Conservation (phyloP, 106 monocot genomes). For the Posidonia australis region DNA sequence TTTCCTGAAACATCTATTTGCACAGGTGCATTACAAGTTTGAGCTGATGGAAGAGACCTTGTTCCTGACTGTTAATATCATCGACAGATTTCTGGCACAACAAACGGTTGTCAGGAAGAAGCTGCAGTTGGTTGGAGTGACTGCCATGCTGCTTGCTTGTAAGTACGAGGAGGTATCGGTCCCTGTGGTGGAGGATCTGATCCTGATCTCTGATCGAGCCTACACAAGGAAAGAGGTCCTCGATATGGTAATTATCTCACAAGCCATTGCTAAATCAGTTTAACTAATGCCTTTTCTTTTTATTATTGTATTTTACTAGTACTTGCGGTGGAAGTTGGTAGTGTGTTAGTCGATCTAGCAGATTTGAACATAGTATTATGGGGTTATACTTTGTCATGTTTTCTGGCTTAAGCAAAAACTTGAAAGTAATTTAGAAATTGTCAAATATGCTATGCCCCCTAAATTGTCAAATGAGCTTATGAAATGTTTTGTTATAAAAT, state of each 20-base stretch:
- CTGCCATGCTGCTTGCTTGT: conserved; percentile 91
- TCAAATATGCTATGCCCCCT: too few relatives aligned
- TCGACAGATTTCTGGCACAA: conserved; percentile 61
- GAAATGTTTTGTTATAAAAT: too few relatives aligned
- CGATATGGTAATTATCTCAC: conserved; percentile 45
- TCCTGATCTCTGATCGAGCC: conserved; percentile 67
- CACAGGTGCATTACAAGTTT: conserved; percentile 84
- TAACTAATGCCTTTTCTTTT: too few relatives aligned
- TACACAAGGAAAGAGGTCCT: conserved; percentile 69
- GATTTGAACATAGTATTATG: too few relatives aligned
- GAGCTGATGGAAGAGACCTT: conserved; percentile 94
- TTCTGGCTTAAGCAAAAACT: too few relatives aligned
- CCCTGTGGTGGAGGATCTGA: conserved; percentile 77
- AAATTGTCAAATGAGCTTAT: too few relatives aligned
- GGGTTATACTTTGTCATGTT: too few relatives aligned
- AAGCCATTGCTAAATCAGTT: too few relatives aligned
- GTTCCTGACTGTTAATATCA: conserved; percentile 76
- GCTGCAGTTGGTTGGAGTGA: conserved; percentile 84
- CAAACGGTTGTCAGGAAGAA: conserved; percentile 63
- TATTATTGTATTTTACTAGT: too few relatives aligned
- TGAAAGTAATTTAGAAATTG: too few relatives aligned
- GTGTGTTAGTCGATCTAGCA: too few relatives aligned
- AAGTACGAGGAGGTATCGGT: conserved; percentile 88
- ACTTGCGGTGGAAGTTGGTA: too few relatives aligned
- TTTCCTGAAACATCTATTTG: background rate